A percentile compares a stretch with the other conserved stretches of the same genome.
These are phyloP conservation scores for Rhodocollybia butyracea DNA, from an alignment of 768 basidiomycete genomes.

Conservation along the genomic window DNA sequence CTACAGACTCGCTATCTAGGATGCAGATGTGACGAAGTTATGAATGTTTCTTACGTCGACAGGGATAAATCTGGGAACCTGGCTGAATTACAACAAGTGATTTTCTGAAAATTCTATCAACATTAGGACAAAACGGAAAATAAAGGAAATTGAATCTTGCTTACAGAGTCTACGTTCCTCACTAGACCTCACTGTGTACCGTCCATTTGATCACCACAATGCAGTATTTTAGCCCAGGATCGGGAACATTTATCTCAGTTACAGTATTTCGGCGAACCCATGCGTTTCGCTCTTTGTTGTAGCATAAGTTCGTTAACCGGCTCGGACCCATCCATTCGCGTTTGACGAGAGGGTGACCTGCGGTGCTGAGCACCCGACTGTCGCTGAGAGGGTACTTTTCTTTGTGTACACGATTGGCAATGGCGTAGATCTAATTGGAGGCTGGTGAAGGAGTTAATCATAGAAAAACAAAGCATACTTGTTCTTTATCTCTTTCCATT, in stretches of 20 bases:
- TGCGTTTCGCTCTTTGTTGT: not conserved
- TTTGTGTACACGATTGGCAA: not conserved
- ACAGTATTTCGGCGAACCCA: not conserved
- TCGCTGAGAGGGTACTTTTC: not conserved
- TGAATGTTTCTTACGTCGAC: too few relatives aligned
- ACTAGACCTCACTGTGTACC: too few relatives aligned
- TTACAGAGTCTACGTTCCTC: too few relatives aligned
- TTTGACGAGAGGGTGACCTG: constrained; percentile 2
- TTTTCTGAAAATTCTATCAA: too few relatives aligned
- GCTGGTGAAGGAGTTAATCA: not conserved
- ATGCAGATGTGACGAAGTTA: too few relatives aligned
- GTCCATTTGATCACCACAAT: constrained; percentile 2
- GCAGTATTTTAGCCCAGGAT: constrained; percentile 7
- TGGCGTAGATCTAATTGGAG: constrained; percentile 5
- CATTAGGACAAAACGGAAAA: too few relatives aligned
- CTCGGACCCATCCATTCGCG: constrained; percentile 12
- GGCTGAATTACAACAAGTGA: too few relatives aligned
- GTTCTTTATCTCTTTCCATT: constrained; percentile 19
- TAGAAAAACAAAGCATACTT: constrained; percentile 8
- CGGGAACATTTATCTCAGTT: not conserved
- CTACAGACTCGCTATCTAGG: too few relatives aligned
- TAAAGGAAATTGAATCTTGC: too few relatives aligned
- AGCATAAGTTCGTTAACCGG: not conserved
- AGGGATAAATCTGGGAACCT: too few relatives aligned
- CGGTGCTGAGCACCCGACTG: not conserved